Base-by-base conservation (phyloP, 441 rosid species). In the Daphne laureola region DNA sequence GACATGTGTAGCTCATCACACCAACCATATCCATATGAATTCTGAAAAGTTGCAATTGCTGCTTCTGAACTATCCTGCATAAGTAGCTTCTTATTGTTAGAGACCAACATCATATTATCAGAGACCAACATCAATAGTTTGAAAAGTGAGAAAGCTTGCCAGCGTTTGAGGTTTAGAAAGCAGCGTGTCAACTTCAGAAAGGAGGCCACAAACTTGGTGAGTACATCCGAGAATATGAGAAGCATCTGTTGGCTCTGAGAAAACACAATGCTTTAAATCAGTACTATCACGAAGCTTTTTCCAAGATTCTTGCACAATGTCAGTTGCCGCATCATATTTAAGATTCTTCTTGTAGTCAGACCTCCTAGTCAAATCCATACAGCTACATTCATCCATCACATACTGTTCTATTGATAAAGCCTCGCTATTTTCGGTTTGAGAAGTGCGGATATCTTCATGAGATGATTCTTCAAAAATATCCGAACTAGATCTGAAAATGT, bases 311-410 rank as follows among this genome's bases (percentile, higher is more conserved):
- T 70, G 82, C 46, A 85, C 96, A 14, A 58, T 43, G 69, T 76
- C 42, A 62, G 62, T 65, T 15, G 56, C 66, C 35, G 57, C 51
- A 48, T 40, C 49, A 63, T 66, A 48, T 23, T 46, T 69, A 44
- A 26, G 14, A 43, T 75, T 72, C 72, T 66, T 58, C 55, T 61
- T 18, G 17, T 61, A 51, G 55, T 66, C 62, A 69, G 66, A 43
- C 59, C 62, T 72, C 71, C 58, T 69, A 57, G 68, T 73, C 57
- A 87, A 79, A 72, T 75, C 84, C 68, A 93, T 67, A 49, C 93
- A 80, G 67, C 97, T 90, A 64, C 96, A 83, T 73, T 93, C 90
- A 65, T 93, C 99, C 84, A 82, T 79, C 62, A 79, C 62, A 52
- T 76, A 87, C 68, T 65, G 74, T 46, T 66, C 79, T 70, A 76